Conservation (phyloP, 2,329 filamentous ascomycete species). For the Pseudovirgaria hyperparasitica region DNA sequence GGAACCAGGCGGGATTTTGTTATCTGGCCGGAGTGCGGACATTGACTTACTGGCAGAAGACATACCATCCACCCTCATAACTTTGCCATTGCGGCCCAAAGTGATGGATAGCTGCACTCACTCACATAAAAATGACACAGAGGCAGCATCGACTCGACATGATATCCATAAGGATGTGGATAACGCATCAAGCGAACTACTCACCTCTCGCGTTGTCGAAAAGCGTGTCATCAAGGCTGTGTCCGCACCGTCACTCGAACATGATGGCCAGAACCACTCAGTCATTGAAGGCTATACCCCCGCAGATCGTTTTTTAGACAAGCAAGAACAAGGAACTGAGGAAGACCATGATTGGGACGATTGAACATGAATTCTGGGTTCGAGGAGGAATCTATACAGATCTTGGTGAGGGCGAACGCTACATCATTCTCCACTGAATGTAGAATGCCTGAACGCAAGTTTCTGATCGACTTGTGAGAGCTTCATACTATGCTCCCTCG, state of each 20-base stretch:
- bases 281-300: conserved; percentile 27
- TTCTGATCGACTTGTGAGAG: too few species aligned
- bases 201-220: conserved; percentile 18
- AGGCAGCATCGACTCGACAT: conserved; percentile 4
- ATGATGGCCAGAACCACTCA: conserved; percentile 14
- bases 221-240: conserved; percentile 14
- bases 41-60: conserved; percentile 29
- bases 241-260: conserved; percentile 13
- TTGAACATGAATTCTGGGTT: too few species aligned
- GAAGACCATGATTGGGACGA: conserved; percentile 19
- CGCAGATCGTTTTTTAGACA: conserved; percentile 4
- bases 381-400: too few species aligned
- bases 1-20: conserved; percentile 73
- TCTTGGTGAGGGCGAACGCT: too few species aligned
- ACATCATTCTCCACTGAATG: too few species aligned
- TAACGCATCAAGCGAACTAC: too few species aligned
- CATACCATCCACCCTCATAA: conserved; percentile 12
- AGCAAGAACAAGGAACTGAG: conserved; percentile 6
- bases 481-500: too few species aligned
- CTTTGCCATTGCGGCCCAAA: conserved; percentile 18
- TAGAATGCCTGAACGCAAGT: too few species aligned
- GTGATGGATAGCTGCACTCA: too few species aligned
- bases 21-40: conserved; percentile 30
- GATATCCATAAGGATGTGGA: conserved; percentile 16
- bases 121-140: conserved; percentile 5